These are phyloP conservation scores for Musa beccarii DNA, from an alignment of 176 grass and related monocot genomes.

Conservation along the genomic window DNA sequence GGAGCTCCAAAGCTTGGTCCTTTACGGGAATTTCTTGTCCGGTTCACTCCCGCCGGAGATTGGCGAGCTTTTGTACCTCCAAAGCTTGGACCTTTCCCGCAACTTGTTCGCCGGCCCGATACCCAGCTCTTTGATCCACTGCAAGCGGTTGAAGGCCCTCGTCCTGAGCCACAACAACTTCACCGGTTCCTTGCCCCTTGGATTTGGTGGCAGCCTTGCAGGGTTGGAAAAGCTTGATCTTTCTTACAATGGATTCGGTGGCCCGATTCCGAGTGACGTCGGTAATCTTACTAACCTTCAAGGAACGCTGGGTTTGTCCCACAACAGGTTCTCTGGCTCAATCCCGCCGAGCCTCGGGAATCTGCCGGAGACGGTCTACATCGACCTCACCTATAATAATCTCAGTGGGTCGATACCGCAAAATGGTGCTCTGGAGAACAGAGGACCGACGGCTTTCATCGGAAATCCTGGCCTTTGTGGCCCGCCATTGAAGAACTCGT, in stretches of 20 bases:
- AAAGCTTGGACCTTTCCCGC: conserved; percentile 77
- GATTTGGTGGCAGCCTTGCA: conserved; percentile 31
- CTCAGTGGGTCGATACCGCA: conserved; percentile 72
- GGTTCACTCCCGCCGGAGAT: conserved; percentile 48
- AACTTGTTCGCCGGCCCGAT: conserved; percentile 61
- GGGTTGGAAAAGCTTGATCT: conserved; percentile 67
- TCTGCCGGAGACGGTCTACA: conserved; percentile 92
- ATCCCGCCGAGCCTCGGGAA: conserved; percentile 68
- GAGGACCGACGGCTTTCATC: conserved; percentile 69
- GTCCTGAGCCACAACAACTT: conserved; percentile 60
- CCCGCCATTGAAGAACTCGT: conserved; percentile 67
- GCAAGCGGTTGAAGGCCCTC: conserved; percentile 54
- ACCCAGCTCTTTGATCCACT: conserved; percentile 45
- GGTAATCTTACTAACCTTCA: conserved; percentile 71
- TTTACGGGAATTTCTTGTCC: conserved; percentile 68
- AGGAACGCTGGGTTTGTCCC: conserved; percentile 76
- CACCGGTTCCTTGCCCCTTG: conserved; percentile 36
- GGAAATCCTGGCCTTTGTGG: conserved; percentile 77
- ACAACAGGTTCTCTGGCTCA: conserved; percentile 64
- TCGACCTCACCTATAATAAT: conserved; percentile 87
- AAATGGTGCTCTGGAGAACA: conserved; percentile 70
- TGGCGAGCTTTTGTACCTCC: conserved; percentile 57
- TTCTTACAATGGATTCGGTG: conserved; percentile 63
- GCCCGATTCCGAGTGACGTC: conserved; percentile 51
- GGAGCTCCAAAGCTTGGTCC: conserved; percentile 60